These are phyloP conservation scores for Chrysanthemum lavandulifolium DNA, from an alignment of 129 eudicot species.

Conservation along the genomic window DNA sequence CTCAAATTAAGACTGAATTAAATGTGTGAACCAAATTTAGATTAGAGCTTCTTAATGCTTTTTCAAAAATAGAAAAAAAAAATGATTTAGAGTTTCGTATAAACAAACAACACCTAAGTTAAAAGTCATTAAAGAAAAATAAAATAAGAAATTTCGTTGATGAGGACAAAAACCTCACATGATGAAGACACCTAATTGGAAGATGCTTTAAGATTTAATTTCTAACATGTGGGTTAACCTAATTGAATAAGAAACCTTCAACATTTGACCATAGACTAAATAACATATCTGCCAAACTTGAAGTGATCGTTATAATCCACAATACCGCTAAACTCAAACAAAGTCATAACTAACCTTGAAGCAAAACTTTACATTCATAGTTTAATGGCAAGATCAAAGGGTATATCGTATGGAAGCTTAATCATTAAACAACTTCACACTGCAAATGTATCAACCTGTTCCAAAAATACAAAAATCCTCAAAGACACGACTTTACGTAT, in stretches of 20 bases:
- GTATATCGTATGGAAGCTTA: constrained; percentile 13
- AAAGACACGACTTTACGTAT: neutral
- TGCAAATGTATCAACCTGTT: neutral
- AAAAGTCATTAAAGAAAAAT: neutral
- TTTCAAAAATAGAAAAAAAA: neutral
- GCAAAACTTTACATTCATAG: neutral
- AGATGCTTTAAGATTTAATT: constrained; percentile 23
- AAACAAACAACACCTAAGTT: neutral
- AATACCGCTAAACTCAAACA: constrained; percentile 4
- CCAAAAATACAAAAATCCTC: constrained; percentile 14
- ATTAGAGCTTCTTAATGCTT: too few species aligned
- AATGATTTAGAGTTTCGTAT: neutral
- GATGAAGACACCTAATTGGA: constrained; percentile 5
- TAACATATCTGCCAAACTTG: constrained; percentile 16
- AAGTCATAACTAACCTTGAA: constrained; percentile 14
- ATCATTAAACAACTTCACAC: constrained; percentile 23
- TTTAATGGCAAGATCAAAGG: constrained; percentile 34
- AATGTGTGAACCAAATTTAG: too few species aligned
- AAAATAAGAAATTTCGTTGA: neutral
- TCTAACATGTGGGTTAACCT: constrained; percentile 10
- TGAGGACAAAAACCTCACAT: constrained; percentile 7
- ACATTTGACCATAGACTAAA: constrained; percentile 23
- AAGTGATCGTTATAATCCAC: constrained; percentile 9
- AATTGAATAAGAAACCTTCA: constrained; percentile 37
- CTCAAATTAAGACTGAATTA: too few species aligned